Evolutionary conservation across 2,329 filamentous ascomycete species (phyloP).

Genomic region (Shiraia sp.): DNA sequence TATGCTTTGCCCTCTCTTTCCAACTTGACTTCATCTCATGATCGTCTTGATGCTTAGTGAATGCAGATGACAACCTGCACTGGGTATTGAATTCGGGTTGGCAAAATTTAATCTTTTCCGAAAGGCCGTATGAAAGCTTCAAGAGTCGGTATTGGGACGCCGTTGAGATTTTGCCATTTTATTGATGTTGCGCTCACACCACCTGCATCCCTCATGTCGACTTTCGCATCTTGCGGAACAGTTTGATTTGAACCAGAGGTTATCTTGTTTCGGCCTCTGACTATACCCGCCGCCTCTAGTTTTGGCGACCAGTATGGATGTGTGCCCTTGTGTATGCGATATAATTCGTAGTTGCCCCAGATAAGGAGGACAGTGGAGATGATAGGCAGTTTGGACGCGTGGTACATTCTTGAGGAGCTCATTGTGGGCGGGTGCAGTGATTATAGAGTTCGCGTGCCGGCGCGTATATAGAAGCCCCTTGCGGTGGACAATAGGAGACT

Average conservation of each 20-base stretch:
- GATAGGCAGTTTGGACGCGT: constrained; percentile 13
- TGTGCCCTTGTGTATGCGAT: constrained; percentile 31
- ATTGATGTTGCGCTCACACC: constrained; percentile 15
- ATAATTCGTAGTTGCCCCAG: constrained; percentile 29
- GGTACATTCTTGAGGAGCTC: constrained; percentile 17
- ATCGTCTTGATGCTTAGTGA: not conserved
- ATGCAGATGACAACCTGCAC: not conserved
- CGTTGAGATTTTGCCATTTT: constrained; percentile 31
- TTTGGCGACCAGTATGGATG: constrained; percentile 31
- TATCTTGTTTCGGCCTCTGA: constrained; percentile 11
- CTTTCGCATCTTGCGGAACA: constrained; percentile 5
- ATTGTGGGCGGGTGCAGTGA: no score
- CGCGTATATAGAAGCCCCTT: constrained; percentile 1
- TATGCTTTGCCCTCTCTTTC: not conserved
- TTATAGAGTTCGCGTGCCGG: no score
- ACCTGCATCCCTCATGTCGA: constrained; percentile 3
- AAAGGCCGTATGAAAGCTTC: constrained; percentile 19
- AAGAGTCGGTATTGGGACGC: constrained; percentile 34
- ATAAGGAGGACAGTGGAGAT: constrained; percentile 21
- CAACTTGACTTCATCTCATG: not conserved
- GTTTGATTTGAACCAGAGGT: constrained; percentile 2
- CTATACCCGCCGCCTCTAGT: constrained; percentile 23
- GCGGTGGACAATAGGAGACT: constrained; percentile 1
- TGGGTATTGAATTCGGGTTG: no score
- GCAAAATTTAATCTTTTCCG: constrained; percentile 10